Evolutionary conservation across 1,284 basidiomycete genomes (phyloP).

Genomic region (Bjerkandera adusta): DNA sequence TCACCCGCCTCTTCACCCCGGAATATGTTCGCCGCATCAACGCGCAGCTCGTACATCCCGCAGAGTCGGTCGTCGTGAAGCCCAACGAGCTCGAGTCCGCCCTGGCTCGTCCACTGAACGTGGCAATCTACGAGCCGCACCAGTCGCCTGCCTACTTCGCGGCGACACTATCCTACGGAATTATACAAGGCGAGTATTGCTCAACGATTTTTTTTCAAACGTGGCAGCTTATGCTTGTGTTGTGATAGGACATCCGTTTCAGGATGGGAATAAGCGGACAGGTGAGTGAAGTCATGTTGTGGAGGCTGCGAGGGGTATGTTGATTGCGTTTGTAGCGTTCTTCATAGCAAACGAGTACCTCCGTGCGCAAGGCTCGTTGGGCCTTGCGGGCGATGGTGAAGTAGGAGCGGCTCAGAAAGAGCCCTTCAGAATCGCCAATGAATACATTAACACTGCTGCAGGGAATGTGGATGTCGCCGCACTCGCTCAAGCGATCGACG

Average conservation of each 20-base stretch:
- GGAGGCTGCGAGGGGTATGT: neutral
- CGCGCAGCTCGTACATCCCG: conserved; percentile 34
- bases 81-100: conserved; percentile 36
- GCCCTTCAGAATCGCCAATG: too few species aligned
- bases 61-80: conserved; percentile 30
- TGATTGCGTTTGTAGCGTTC: conserved; percentile 16
- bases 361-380: conserved; percentile 19
- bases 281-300: conserved; percentile 14
- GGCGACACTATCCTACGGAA: conserved; percentile 26
- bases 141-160: conserved; percentile 23
- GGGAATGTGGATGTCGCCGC: too few species aligned
- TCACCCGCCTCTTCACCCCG: conserved; percentile 33
- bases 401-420: too few species aligned
- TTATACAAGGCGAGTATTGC: conserved; percentile 22
- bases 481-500: too few species aligned
- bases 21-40: conserved; percentile 32
- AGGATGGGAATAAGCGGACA: conserved; percentile 30
- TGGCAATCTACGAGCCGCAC: conserved; percentile 32
- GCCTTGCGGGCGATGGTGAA: conserved; percentile 15
- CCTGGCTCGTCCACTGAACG: conserved; percentile 31
- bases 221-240: neutral
- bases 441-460: too few species aligned
- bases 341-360: conserved; percentile 26
- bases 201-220: neutral
- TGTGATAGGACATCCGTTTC: conserved; percentile 26